A percentile compares a stretch with the other conserved stretches of the same genome.
These are phyloP conservation scores for Pythium periplocum DNA, from an alignment of 352 stramenopile genomes.

Conservation along the genomic window DNA sequence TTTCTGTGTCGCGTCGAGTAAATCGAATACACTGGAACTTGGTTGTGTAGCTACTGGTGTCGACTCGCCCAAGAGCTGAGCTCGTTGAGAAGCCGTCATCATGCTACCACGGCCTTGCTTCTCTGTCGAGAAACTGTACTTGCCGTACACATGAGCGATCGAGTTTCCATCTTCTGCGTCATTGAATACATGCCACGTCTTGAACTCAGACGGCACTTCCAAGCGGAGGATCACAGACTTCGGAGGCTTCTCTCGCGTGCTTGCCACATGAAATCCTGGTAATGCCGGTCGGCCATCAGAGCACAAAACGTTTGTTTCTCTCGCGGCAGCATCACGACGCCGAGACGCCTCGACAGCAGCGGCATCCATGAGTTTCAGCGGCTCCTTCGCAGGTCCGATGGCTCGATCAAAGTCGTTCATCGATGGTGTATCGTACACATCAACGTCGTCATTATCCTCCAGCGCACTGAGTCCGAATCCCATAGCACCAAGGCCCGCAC, in stretches of 20 bases:
- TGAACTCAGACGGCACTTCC: conserved; percentile 47
- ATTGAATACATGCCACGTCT: conserved; percentile 39
- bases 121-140: conserved; percentile 49
- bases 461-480: conserved; percentile 69
- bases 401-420: conserved; percentile 67
- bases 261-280: conserved; percentile 48
- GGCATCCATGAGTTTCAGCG: conserved; percentile 13
- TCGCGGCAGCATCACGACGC: conserved; percentile 27
- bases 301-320: conserved; percentile 36
- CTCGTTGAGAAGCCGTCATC: conserved; percentile 51
- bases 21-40: conserved; percentile 54
- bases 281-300: conserved; percentile 53
- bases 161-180: conserved; percentile 18
- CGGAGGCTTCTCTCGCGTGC: conserved; percentile 32
- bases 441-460: conserved; percentile 81
- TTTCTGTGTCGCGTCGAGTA: conserved; percentile 39
- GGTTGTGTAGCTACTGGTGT: not conserved
- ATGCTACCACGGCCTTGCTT: conserved; percentile 23
- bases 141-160: conserved; percentile 37
- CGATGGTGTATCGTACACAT: conserved; percentile 64
- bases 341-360: conserved; percentile 20
- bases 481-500: conserved; percentile 10
- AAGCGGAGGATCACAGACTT: conserved; percentile 36
- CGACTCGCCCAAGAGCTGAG: conserved; percentile 28
- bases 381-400: conserved; percentile 26